phyloP scores from a whole-genome alignment of 768 basidiomycete genomes.

The Hygrophorus pudorinus region DNA sequence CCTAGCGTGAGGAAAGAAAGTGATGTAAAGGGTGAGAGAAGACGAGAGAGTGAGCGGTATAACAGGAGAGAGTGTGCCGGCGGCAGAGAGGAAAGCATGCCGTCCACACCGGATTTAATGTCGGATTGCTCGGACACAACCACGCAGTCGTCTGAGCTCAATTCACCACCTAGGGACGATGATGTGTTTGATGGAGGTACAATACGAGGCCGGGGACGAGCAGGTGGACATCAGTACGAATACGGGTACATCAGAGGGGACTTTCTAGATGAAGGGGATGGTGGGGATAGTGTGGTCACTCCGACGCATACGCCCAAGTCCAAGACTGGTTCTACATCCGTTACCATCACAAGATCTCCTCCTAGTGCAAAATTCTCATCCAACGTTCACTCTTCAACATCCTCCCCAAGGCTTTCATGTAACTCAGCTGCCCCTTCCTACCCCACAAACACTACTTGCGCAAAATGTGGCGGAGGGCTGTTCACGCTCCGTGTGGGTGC shows the following conservation, averaged over 20 bases:
- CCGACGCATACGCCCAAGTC: slow-evolving; percentile 21
- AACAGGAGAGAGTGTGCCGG: too few relatives aligned
- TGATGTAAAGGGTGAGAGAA: too few relatives aligned
- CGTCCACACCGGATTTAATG: slow-evolving; percentile 51
- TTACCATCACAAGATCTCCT: neutral
- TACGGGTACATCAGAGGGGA: slow-evolving; percentile 17
- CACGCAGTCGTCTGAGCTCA: slow-evolving; percentile 40
- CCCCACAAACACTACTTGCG: slow-evolving; percentile 28
- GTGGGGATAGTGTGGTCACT: slow-evolving; percentile 15
- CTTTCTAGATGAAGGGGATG: slow-evolving; percentile 14
- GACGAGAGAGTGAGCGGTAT: too few relatives aligned
- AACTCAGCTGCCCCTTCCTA: neutral
- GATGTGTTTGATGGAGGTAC: slow-evolving; percentile 16
- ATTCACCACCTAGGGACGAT: slow-evolving; percentile 35
- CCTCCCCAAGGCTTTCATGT: neutral
- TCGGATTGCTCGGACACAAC: slow-evolving; percentile 51
- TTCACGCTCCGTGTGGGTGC: slow-evolving; percentile 50
- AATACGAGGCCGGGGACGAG: slow-evolving; percentile 5
- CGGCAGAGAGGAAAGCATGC: slow-evolving; percentile 11
- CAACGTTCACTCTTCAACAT: neutral
- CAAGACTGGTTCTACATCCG: neutral
- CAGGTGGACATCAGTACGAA: slow-evolving; percentile 11
- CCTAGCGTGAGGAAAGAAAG: too few relatives aligned
- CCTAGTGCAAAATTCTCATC: too few relatives aligned
- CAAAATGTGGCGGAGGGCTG: slow-evolving; percentile 47